Percentiles rank a stretch among this genome's conserved stretches.
Conservation (phyloP, 805 yeast genomes). For the Saccharomycopsis sp. region DNA sequence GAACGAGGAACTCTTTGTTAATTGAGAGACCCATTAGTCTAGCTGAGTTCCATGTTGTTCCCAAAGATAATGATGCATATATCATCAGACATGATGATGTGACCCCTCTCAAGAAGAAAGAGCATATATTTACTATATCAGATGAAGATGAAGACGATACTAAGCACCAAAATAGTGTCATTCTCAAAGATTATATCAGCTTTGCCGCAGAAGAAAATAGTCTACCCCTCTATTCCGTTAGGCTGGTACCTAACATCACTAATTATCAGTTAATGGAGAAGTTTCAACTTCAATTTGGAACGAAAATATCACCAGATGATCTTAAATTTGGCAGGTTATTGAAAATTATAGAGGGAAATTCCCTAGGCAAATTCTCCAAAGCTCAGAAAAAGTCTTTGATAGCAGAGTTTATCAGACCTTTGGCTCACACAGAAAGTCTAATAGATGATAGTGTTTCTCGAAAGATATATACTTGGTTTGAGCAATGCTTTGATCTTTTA, state of each 20-base stretch:
- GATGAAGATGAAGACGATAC: not conserved
- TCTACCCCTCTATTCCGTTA: not conserved
- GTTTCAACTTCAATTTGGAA: not conserved
- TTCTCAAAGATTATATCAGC: not conserved
- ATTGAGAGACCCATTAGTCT: not conserved
- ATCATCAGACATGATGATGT: not conserved
- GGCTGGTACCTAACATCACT: not conserved
- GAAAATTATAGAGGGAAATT: not conserved
- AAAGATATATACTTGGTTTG: constrained; percentile 9
- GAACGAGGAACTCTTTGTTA: not conserved
- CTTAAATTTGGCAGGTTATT: not conserved
- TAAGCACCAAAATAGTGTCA: not conserved
- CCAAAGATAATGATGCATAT: not conserved
- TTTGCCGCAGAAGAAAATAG: not conserved
- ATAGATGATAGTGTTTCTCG: not conserved
- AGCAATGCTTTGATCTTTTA: constrained; percentile 9
- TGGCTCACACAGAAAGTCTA: not conserved
- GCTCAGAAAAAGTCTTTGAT: not conserved
- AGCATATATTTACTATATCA: not conserved
- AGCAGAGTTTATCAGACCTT: not conserved
- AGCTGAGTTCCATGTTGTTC: constrained; percentile 17
- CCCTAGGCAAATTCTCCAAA: not conserved
- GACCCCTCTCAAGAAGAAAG: not conserved
- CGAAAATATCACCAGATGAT: not conserved
- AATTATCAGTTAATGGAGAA: not conserved